Conservation (phyloP, 1,284 basidiomycete genomes). For the Polyporus tsugae region DNA sequence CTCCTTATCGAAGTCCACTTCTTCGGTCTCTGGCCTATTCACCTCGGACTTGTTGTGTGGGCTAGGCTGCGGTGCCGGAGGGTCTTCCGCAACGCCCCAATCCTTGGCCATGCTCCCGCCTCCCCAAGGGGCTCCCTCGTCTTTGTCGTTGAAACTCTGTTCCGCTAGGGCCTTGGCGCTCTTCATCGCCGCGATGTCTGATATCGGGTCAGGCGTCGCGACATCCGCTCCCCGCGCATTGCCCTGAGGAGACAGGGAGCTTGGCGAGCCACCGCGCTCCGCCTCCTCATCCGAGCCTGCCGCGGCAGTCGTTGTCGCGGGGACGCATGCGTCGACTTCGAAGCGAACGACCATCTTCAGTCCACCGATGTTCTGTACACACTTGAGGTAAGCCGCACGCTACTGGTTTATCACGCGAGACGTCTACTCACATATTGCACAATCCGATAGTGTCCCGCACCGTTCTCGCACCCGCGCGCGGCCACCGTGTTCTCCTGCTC, state of each 20-base stretch:
- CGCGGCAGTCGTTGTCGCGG: background rate
- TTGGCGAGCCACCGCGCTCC: background rate
- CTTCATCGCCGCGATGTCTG: background rate
- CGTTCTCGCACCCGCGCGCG: slow-evolving; percentile 16
- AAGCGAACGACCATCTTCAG: slow-evolving; percentile 43
- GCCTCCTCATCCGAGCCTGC: background rate
- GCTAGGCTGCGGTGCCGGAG: background rate
- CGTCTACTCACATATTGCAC: slow-evolving; percentile 27
- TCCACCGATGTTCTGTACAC: slow-evolving; percentile 39
- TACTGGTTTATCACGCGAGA: no score
- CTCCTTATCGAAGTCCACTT: background rate
- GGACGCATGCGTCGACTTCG: slow-evolving; percentile 43
- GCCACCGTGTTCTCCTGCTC: slow-evolving; percentile 9
- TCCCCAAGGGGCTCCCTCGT: background rate
- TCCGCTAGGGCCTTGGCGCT: background rate
- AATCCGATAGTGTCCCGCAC: slow-evolving; percentile 22
- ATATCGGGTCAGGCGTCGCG: background rate
- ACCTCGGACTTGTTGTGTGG: background rate
- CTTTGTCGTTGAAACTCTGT: slow-evolving; percentile 7
- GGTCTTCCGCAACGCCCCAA: background rate
- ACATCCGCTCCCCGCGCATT: background rate
- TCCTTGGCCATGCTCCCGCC: background rate
- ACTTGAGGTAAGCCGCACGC: background rate
- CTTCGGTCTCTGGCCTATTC: background rate
- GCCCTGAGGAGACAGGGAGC: background rate